These are phyloP conservation scores for Gryganskiella cystojenkinii DNA, from an alignment of 192 early-diverging fungal genomes.

Conservation along the genomic window DNA sequence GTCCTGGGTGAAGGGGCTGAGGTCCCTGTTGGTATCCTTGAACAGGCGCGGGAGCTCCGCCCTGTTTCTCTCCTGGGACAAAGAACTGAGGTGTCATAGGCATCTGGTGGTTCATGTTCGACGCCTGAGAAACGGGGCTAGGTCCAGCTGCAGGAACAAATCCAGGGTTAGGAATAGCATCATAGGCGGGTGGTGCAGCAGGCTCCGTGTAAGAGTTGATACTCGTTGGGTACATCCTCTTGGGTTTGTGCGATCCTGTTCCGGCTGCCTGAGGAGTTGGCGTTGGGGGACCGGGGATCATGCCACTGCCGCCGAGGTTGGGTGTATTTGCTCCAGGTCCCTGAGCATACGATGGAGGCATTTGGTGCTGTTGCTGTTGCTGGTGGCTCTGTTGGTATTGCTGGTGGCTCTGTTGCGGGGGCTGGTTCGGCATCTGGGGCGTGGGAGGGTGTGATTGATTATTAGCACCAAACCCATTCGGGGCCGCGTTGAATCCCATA, in stretches of 20 bases:
- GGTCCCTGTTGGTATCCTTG: conserved; percentile 35
- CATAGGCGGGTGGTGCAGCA: conserved; percentile 16
- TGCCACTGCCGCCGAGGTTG: conserved; percentile 6
- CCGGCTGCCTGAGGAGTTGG: conserved; percentile 24
- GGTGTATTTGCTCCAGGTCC: conserved; percentile 12
- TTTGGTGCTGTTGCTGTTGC: conserved; percentile 21
- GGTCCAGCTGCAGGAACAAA: conserved; percentile 34
- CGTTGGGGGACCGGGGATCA: conserved; percentile 29
- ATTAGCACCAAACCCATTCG: conserved; percentile 24
- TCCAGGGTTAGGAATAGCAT: conserved; percentile 35
- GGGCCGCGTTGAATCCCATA: conserved; percentile 37
- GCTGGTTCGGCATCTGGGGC: conserved; percentile 25
- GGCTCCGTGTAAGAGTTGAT: conserved; percentile 57
- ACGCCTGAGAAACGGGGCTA: conserved; percentile 11
- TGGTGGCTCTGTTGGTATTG: conserved; percentile 2
- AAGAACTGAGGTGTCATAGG: conserved; percentile 37
- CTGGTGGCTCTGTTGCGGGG: conserved; percentile 2
- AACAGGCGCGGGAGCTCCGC: conserved; percentile 22
- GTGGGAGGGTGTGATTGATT: conserved; percentile 43
- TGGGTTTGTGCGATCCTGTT: conserved; percentile 45
- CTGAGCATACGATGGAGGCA: conserved; percentile 8
- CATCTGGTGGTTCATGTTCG: conserved; percentile 3
- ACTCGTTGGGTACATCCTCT: conserved; percentile 65
- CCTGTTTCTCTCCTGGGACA: conserved; percentile 43
- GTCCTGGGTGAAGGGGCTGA: conserved; percentile 17